phyloP scores from a whole-genome alignment of 1,284 basidiomycete genomes.

The Tilletia horrida region DNA sequence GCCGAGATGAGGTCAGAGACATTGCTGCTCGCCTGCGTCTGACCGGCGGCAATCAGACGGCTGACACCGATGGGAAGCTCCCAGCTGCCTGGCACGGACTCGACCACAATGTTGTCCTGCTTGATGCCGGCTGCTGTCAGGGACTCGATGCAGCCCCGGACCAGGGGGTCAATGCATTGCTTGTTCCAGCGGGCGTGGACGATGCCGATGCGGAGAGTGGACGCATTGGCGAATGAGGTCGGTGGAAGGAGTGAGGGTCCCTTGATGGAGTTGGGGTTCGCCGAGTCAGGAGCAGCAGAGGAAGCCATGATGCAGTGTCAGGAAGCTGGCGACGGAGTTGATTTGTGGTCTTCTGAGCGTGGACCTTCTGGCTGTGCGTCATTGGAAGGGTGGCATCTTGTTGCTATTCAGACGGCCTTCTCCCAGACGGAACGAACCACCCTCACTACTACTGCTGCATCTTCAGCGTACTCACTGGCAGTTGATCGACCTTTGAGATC shows the following conservation, averaged over 20 bases:
- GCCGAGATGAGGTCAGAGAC: slow-evolving; percentile 77
- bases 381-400: no score
- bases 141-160: slow-evolving; percentile 71
- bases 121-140: slow-evolving; percentile 81
- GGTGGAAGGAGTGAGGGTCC: slow-evolving; percentile 45
- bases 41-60: slow-evolving; percentile 79
- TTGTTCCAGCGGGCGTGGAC: slow-evolving; percentile 70
- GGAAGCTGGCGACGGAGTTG: not conserved
- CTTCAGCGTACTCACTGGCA: no score
- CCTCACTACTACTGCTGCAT: no score
- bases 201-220: slow-evolving; percentile 49
- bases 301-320: slow-evolving; percentile 10
- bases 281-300: slow-evolving; percentile 6
- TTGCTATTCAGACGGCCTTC: no score
- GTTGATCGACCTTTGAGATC: no score
- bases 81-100: slow-evolving; percentile 76
- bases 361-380: no score
- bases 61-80: slow-evolving; percentile 47
- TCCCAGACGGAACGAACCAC: no score
- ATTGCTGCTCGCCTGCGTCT: slow-evolving; percentile 69
- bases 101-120: slow-evolving; percentile 80
- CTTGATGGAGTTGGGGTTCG: slow-evolving; percentile 31
- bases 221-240: slow-evolving; percentile 45
- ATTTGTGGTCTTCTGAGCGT: no score
- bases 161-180: slow-evolving; percentile 74